Conservation (phyloP, 495 filamentous ascomycete species). For the Friedmanniomyces endolithicus region DNA sequence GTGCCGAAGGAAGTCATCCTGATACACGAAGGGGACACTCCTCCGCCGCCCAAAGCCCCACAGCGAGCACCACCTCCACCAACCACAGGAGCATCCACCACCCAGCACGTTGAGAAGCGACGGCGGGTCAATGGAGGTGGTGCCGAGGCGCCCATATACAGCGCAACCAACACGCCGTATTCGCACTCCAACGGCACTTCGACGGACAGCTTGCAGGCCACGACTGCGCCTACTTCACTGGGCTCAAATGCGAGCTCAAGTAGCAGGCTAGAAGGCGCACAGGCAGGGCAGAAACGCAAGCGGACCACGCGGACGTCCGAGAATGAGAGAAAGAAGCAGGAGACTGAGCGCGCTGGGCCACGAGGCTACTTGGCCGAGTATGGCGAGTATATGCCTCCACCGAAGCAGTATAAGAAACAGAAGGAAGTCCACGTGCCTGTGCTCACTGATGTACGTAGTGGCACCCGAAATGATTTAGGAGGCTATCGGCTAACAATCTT, state of each 20-base stretch:
- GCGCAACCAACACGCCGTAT: conserved; percentile 20
- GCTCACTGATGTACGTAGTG: conserved; percentile 63
- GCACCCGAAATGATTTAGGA: conserved; percentile 3
- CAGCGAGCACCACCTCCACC: conserved; percentile 2
- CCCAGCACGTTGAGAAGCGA: conserved; percentile 16
- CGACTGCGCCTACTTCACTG: conserved; percentile 82
- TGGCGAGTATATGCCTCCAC: conserved; percentile 68
- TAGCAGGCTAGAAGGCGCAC: conserved; percentile 32
- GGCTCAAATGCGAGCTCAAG: conserved; percentile 53
- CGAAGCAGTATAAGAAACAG: conserved; percentile 79
- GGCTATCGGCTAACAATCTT: conserved; percentile 13
- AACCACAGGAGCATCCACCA: conserved; percentile 1
- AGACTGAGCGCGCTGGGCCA: conserved; percentile 55
- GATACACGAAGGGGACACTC: conserved; percentile 20
- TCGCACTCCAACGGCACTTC: conserved; percentile 31
- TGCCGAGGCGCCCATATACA: conserved; percentile 8
- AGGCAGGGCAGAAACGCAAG: conserved; percentile 74
- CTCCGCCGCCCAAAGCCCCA: conserved; percentile 1
- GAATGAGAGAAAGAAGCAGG: conserved; percentile 51
- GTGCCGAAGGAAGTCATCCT: conserved; percentile 16
- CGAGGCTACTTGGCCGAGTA: conserved; percentile 58
- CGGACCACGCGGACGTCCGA: conserved; percentile 64
- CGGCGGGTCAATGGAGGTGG: conserved; percentile 9
- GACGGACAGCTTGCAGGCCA: conserved; percentile 30
- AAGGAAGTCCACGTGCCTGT: conserved; percentile 78